These are phyloP conservation scores for Fusarium anguioides DNA, from an alignment of 2,329 filamentous ascomycete species.

Conservation along the genomic window DNA sequence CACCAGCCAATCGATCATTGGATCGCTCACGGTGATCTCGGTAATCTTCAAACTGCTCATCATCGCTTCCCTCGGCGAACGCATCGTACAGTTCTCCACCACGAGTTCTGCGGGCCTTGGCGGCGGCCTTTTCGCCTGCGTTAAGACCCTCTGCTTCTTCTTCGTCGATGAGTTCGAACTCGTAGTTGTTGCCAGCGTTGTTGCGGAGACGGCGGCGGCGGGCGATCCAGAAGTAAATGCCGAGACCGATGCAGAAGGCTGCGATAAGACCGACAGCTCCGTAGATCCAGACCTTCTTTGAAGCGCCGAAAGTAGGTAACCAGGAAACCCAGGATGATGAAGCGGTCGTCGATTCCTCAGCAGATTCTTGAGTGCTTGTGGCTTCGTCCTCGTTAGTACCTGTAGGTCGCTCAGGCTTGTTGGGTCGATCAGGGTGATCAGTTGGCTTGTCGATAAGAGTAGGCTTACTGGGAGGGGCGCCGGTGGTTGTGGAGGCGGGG, in stretches of 20 bases:
- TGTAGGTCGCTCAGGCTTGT: slow-evolving; percentile 59
- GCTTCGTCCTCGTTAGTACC: slow-evolving; percentile 43
- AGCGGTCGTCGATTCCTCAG: slow-evolving; percentile 57
- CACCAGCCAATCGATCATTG: slow-evolving; percentile 45
- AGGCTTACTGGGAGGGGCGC: slow-evolving; percentile 57
- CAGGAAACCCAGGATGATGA: slow-evolving; percentile 84
- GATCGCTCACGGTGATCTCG: slow-evolving; percentile 56
- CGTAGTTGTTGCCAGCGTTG: slow-evolving; percentile 83
- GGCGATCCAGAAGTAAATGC: slow-evolving; percentile 83
- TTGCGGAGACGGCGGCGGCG: slow-evolving; percentile 81
- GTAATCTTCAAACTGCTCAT: slow-evolving; percentile 65
- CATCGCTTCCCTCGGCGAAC: slow-evolving; percentile 86
- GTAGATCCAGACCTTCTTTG: slow-evolving; percentile 92
- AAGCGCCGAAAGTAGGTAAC: slow-evolving; percentile 91
- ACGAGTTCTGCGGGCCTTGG: slow-evolving; percentile 63
- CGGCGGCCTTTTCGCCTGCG: slow-evolving; percentile 58
- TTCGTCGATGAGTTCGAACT: slow-evolving; percentile 92
- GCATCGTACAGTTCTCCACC: slow-evolving; percentile 97
- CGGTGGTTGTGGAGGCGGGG: slow-evolving; percentile 72
- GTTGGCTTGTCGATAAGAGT: slow-evolving; percentile 62
- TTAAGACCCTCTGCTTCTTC: slow-evolving; percentile 74
- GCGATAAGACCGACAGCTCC: slow-evolving; percentile 86
- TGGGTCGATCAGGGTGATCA: slow-evolving; percentile 73
- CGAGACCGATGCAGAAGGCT: slow-evolving; percentile 83
- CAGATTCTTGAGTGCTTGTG: slow-evolving; percentile 47